Evolutionary conservation across 805 yeast genomes (phyloP), one percentile per base, ranked within the genome.

Genomic region (Martiniozyma abietophila): DNA sequence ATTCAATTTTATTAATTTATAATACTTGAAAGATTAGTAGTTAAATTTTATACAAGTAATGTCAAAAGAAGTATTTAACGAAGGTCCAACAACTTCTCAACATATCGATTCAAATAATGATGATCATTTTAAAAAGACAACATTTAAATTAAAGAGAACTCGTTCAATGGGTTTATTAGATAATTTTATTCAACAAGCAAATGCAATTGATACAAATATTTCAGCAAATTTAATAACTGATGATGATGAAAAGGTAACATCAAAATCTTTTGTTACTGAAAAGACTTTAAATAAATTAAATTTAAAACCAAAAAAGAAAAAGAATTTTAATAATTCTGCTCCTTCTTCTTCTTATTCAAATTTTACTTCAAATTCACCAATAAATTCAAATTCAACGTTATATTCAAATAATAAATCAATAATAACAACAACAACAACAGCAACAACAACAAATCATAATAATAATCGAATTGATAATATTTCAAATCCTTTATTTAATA

Each of bases 251-350:
- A n/a, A n/a, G n/a, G n/a, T n/a, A n/a, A n/a, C n/a, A n/a, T 86
- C 80, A 53, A 96, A 95, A 59, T 95, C 94, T 24, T 77, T 89
- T 46, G 92, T 89, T 38, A 74, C 92, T 40, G 95, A 88, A 59
- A 96, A 83, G 50, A 89, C 92, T 61, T 79, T 92, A 84, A 82
- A 88, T 42, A 80, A 79, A 67, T 83, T 89, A 29, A 54, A 56
- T 22, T 46, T 47, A 12, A 48, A 38, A 4, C 45, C 50, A n/a
- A n/a, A n/a, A n/a, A n/a, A n/a, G n/a, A n/a, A n/a, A n/a, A n/a
- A n/a, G n/a, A n/a, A n/a, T n/a, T n/a, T n/a, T n/a, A n/a, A n/a
- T n/a, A n/a, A n/a, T n/a, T n/a, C n/a, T n/a, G n/a, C n/a, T n/a
- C n/a, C n/a, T n/a, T n/a, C n/a, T n/a, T n/a, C n/a, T n/a, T n/a